Evolutionary conservation across 805 yeast species (phyloP), one percentile per base, ranked within the genome.

Genomic region (Teunomyces tritomae): DNA sequence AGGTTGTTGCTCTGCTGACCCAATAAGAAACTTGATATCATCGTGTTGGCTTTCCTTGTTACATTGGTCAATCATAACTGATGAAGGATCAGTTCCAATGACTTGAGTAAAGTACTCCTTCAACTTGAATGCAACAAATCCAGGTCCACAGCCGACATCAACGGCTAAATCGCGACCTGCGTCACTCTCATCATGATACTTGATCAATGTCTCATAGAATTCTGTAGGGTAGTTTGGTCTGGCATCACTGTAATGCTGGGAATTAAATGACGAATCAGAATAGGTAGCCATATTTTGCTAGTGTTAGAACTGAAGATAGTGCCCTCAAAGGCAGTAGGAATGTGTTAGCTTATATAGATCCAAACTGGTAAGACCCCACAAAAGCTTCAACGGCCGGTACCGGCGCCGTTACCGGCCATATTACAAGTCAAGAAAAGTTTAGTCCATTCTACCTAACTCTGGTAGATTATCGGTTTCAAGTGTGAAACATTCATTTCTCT

Each of bases 81-180:
- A 59, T 0, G 89, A 82, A 2, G 78, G 68, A 60, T 87, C 96
- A 1, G 82, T 68, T 1, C 92, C 95, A 26, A 82, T 67, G 1
- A 82, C 80, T 14, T 64, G 53, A n/a, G 71, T 60, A 54, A 83
- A 82, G 43, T 67, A 62, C 1, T 64, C 53, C 3, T 74, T 55
- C 32, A 84, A 58, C 36, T 81, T 79, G 49, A 76, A 71, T 0
- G 91, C 77, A 1, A 85, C 92, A 51, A 82, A 82, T 0, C 95
- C 95, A 0, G 94, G 79, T 0, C 96, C 96, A 63, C 90, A 85
- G 0, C 94, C 96, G 3, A 85, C 67, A 65, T 89, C 96, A 9
- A 87, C 60, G 2, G 82, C 78, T 9, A 30, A 20, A 4, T 41
- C 41, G 9, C 39, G 45, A 3, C 39, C 34, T 2, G 55, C 61